Evolutionary conservation across 345 rosid genomes (phyloP).

Genomic region (Iberis pinnata): DNA sequence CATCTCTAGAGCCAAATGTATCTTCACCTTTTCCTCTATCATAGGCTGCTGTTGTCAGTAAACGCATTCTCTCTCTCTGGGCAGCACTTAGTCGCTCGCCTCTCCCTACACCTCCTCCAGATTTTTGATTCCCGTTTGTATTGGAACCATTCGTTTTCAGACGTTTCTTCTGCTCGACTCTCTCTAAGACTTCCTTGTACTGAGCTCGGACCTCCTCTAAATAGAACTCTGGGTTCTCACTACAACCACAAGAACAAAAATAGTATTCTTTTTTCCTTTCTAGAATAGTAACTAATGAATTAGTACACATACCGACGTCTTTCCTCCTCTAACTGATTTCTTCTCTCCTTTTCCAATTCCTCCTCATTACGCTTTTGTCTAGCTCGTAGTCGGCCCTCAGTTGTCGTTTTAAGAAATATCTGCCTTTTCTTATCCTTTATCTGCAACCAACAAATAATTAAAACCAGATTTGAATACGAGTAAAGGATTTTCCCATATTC

Average conservation of each 20-base stretch:
- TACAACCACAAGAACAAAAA: conserved; percentile 26
- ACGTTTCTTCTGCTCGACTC: conserved; percentile 77
- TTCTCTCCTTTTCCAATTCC: conserved; percentile 71
- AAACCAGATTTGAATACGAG: not conserved
- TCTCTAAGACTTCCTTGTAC: conserved; percentile 75
- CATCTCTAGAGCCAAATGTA: conserved; percentile 84
- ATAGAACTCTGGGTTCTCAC: conserved; percentile 85
- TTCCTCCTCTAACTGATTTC: conserved; percentile 73
- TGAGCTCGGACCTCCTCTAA: conserved; percentile 56
- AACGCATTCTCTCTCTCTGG: conserved; percentile 91
- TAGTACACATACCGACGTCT: conserved; percentile 60
- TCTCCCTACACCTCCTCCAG: conserved; percentile 80
- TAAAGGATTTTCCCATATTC: not conserved
- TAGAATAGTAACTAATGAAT: conserved; percentile 10
- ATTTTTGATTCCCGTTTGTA: conserved; percentile 58
- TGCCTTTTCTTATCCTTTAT: conserved; percentile 79
- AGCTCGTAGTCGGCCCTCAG: conserved; percentile 85
- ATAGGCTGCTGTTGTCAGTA: conserved; percentile 89
- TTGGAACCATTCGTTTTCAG: conserved; percentile 67
- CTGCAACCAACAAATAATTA: conserved; percentile 36
- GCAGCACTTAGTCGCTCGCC: conserved; percentile 97
- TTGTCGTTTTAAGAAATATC: conserved; percentile 75
- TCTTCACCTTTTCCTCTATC: conserved; percentile 97
- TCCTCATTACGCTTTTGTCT: conserved; percentile 82
- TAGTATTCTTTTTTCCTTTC: not conserved